Evolutionary conservation across 352 stramenopile genomes (phyloP), one percentile per base, ranked within the genome.

Genomic region (Hyphochytrium catenoides): DNA sequence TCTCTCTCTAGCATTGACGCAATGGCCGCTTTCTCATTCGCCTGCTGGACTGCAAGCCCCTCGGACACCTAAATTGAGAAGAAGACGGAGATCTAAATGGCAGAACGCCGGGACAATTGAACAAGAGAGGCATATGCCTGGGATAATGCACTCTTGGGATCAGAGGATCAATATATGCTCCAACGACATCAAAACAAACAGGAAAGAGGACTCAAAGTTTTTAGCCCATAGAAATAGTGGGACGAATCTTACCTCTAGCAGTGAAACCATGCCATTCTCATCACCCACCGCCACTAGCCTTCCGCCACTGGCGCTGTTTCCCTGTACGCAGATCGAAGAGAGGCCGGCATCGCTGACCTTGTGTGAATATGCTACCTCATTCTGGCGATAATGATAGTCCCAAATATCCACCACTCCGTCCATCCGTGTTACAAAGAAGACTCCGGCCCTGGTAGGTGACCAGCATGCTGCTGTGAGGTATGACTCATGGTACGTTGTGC

Each of bases 301-400:
- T 4, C 86, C 83, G 4, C 77, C 71, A 7, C 48, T 65, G n/a
- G 75, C 54, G 4, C 65, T 57, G 42, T 75, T 90, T 18, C 77
- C 74, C 39, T 95, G 82, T 36, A 95, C 70, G 31, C 68, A 77
- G 34, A 96, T 89, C 32, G 70, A 64, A 21, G 73, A 94, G 14
- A 95, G 65, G 29, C 70, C 56, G 14, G 69, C 59, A 38, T 93
- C 75, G 22, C 82, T 71, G 26, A 96, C 81, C 54, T 96, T 96
- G 60, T 96, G 85, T 27, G 68, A 91, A 54, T 95, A 96, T 14
- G 81, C 86, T 31, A 94, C 73, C 47, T 95, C 86, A 52, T 93
- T 94, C 50, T 96, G 86, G 4, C 76, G 75, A 48, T 95, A 92
- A 51, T 93, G 93, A 43, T 93, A 93, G 51, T 96, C 86, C 86